Evolutionary conservation across 2,329 filamentous ascomycete species (phyloP).

Genomic region (Diplodia seriata): DNA sequence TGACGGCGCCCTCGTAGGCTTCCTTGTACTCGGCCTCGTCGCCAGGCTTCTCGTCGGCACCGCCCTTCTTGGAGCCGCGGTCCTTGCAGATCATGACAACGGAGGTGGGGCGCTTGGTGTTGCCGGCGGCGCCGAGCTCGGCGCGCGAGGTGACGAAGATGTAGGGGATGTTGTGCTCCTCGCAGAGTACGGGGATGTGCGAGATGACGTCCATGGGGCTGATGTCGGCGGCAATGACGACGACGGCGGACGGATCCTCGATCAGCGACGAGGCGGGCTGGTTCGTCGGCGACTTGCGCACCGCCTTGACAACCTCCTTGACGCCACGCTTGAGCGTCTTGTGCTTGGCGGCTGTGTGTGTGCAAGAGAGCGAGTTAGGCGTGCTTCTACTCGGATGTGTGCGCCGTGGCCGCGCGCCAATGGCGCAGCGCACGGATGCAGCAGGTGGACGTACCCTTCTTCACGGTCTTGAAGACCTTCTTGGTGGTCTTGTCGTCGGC

Average conservation of each 20-base stretch:
- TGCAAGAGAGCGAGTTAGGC: constrained; percentile 33
- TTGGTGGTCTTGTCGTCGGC: constrained; percentile 77
- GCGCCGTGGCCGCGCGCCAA: constrained; percentile 3
- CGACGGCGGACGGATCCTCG: constrained; percentile 71
- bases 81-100: constrained; percentile 81
- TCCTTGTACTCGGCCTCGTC: constrained; percentile 56
- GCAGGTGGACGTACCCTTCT: constrained; percentile 59
- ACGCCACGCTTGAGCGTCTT: constrained; percentile 97
- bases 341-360: constrained; percentile 80
- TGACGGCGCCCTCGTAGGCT: constrained; percentile 63
- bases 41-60: constrained; percentile 56
- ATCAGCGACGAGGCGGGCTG: constrained; percentile 62
- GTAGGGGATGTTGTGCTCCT: constrained; percentile 97
- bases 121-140: constrained; percentile 90
- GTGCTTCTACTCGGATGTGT: background rate
- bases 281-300: constrained; percentile 85
- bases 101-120: constrained; percentile 94
- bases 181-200: constrained; percentile 95
- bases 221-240: constrained; percentile 95
- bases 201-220: constrained; percentile 98
- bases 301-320: constrained; percentile 98
- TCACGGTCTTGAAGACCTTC: constrained; percentile 70
- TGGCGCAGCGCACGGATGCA: constrained; percentile 31
- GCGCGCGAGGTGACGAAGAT: constrained; percentile 92
- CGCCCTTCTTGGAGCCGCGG: constrained; percentile 57